Evolutionary conservation across 441 rosid species (phyloP), one percentile per base, ranked within the genome.

Genomic region (Gossypium schwendimanii): DNA sequence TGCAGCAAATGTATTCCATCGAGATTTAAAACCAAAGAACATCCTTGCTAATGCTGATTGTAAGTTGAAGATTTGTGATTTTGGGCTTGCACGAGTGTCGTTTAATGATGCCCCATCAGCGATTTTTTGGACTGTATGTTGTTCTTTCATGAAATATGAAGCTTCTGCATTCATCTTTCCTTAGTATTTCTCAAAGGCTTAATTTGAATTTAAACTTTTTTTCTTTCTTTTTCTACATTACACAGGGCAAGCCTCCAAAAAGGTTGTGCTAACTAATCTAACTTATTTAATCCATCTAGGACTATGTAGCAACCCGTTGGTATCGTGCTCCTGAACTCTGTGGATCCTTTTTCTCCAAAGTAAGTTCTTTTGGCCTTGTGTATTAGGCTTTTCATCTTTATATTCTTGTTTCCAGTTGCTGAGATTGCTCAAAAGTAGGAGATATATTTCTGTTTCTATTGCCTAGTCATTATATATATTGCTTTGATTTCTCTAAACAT

Each of bases 301-400:
- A 96, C 77, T 96, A 93, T 89, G 99, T 96, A n/a, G 98, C 99
- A 41, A 96, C 99, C 62, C 87, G 97, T 70, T 96, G 98, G 98
- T 96, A 93, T 76, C 97, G 99, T 73, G 99, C 99, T 73, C 99
- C 99, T 69, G 99, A 96, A 81, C 96, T 96, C 39, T 96, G 99
- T 78, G 99, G 99, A 61, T 96, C 97, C 2, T 96, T 96, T 81
- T 96, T 91, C 90, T 96, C 99, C 77, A 96, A 93, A 81, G 99
- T 96, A 87, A 85, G 91, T 77, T 82, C 55, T 72, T 75, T 45
- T 71, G 24, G 12, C 41, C n/a, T 62, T 73, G 54, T 63, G 12
- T 66, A 4, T 44, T 31, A 15, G 59, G 36, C 77, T 28, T 54
- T 68, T 31, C n/a, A 11, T 9, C 69, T 68, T 26, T 10, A 59